These are phyloP conservation scores for Pythium pyrilobum DNA, from an alignment of 352 stramenopile species.

Conservation along the genomic window DNA sequence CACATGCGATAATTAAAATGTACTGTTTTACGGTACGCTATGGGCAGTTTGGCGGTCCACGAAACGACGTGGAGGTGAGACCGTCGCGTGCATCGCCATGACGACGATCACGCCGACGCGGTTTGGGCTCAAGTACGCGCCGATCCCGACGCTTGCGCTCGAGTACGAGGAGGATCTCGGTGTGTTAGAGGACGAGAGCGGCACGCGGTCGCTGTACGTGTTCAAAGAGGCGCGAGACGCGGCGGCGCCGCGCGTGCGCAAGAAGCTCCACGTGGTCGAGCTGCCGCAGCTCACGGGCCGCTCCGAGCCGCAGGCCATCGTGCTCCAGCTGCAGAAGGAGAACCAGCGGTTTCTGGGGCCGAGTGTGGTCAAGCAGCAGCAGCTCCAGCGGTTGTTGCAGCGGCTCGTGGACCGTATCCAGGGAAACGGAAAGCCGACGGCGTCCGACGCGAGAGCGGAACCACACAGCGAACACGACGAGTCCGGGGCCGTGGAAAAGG, in stretches of 20 bases:
- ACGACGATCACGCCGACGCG: constrained; percentile 69
- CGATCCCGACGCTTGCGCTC: constrained; percentile 70
- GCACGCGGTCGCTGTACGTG: constrained; percentile 50
- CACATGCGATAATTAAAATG: background rate
- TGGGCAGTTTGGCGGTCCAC: background rate
- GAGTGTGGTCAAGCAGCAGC: constrained; percentile 54
- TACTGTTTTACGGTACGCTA: background rate
- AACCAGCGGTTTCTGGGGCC: constrained; percentile 58
- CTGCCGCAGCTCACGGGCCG: constrained; percentile 48
- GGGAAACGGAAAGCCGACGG: background rate
- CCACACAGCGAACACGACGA: background rate
- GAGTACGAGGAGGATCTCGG: constrained; percentile 72
- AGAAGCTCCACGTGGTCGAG: constrained; percentile 77
- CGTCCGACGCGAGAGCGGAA: background rate
- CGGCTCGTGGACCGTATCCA: constrained; percentile 51
- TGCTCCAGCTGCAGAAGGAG: constrained; percentile 53
- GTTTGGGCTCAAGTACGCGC: constrained; percentile 80
- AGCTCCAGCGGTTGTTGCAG: constrained; percentile 59
- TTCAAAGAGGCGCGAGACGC: constrained; percentile 22
- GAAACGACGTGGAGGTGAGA: background rate
- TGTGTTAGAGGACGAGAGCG: constrained; percentile 27
- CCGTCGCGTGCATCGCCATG: background rate
- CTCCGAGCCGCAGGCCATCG: constrained; percentile 42
- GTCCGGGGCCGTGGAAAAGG: background rate
- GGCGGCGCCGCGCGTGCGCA: constrained; percentile 12